Base-by-base conservation (phyloP, 2,329 filamentous ascomycete genomes). In the Tolypocladium guangdongense region DNA sequence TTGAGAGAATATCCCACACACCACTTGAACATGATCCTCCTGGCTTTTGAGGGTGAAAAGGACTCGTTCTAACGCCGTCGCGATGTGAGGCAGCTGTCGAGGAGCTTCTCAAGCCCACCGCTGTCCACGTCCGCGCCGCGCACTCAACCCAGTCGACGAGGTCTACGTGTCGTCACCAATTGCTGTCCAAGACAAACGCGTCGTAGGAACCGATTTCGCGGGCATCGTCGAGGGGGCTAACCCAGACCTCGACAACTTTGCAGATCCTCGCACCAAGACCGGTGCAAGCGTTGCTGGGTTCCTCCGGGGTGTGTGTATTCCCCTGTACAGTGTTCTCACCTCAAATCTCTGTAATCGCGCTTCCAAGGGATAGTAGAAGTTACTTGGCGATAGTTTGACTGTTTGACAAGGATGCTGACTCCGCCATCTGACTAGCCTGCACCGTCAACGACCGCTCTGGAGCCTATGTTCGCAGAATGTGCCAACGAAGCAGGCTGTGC, bases 381-480 rank as follows among this genome's bases (percentile, higher is more conserved):
- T 43, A 2, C 20, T 14, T 12, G 12, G 1, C 14, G 39, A 43
- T 22, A 6, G 5, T 43, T 14, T 7, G 14, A 11, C 20, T 10
- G 7, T 20, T 39, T 5, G 8, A 39, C 10, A 11, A 20, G 18
- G 20, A 11, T 45, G 24, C 8, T 45, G 24, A 45, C 41, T 45
- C 4, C 8, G 2, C n/a, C 5, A 2, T 45, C 14, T 36, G 12
- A 46, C 8, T 37, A 64, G 73, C 71, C 1, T 70, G 67, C 52
- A 71, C 67, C 14, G 60, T 63, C 7, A 75, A 75, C 50, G 64
- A 71, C 5, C 66, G 70, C 0, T 70, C 73, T 0, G 74, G 74
- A 7, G 72, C 73, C 0, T n/a, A n/a, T n/a, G n/a, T 77, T 77
- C 57, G 68, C 74, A 1, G 72, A 77, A 52, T 74, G 68, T 49